Evolutionary conservation across 805 yeast genomes (phyloP).

Genomic region (Lipomyces spencermartinsiae): DNA sequence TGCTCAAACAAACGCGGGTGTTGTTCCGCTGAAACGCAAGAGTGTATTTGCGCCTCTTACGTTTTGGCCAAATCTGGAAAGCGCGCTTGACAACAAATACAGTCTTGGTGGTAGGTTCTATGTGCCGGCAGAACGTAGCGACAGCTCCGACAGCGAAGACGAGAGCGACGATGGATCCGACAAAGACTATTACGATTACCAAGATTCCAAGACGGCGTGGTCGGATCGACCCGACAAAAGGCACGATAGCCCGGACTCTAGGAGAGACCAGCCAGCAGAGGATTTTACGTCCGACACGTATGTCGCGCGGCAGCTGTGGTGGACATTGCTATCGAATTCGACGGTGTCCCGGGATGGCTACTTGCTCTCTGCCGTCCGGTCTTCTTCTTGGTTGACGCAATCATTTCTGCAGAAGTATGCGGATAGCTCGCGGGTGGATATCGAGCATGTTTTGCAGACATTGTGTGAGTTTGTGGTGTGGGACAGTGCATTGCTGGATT

Average conservation of each 20-base stretch:
- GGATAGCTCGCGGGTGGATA: slow-evolving; percentile 15
- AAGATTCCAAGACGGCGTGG: slow-evolving; percentile 26
- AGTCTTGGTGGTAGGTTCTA: slow-evolving; percentile 90
- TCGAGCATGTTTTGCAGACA: slow-evolving; percentile 39
- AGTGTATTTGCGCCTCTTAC: slow-evolving; percentile 83
- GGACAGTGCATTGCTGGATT: slow-evolving; percentile 44
- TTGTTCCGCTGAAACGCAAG: slow-evolving; percentile 44
- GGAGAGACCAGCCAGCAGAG: slow-evolving; percentile 18
- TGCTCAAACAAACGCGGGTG: slow-evolving; percentile 36
- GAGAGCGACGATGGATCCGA: slow-evolving; percentile 21
- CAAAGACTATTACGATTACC: slow-evolving; percentile 25
- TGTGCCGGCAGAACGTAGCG: slow-evolving; percentile 49
- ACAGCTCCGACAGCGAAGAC: slow-evolving; percentile 31
- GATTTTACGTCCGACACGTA: slow-evolving; percentile 31
- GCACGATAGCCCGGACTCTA: slow-evolving; percentile 14
- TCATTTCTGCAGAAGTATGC: slow-evolving; percentile 16
- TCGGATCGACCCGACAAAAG: slow-evolving; percentile 20
- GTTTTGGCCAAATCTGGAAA: slow-evolving; percentile 79
- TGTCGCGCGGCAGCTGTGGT: slow-evolving; percentile 29
- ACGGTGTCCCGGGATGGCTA: slow-evolving; percentile 21
- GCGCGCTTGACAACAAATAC: slow-evolving; percentile 82
- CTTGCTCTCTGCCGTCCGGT: slow-evolving; percentile 18
- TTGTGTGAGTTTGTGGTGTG: slow-evolving; percentile 48
- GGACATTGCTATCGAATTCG: slow-evolving; percentile 23
- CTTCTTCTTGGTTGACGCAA: slow-evolving; percentile 22